Conservation (phyloP, 139 green algal genomes). For the Chlamydomonas urium region DNA sequence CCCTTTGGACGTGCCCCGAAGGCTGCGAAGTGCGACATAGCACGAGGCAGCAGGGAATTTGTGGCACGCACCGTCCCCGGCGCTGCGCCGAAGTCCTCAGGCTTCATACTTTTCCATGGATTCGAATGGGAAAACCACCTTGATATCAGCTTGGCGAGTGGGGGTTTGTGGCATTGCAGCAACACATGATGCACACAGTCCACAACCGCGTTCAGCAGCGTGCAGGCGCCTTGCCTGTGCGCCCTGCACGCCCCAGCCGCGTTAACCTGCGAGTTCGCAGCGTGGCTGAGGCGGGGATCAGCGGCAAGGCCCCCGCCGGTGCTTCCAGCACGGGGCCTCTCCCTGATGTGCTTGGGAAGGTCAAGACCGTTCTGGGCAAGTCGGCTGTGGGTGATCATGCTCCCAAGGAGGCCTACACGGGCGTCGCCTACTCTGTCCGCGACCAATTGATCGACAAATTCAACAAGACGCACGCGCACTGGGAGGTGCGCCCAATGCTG, state of each 20-base stretch:
- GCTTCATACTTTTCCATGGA: too few relatives aligned
- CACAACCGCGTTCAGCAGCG: too few relatives aligned
- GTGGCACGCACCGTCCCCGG: too few relatives aligned
- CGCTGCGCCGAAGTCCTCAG: too few relatives aligned
- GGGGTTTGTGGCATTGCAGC: too few relatives aligned
- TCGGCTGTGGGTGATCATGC: constrained; percentile 16
- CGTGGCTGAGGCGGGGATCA: neutral
- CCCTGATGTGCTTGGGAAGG: neutral
- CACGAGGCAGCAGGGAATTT: too few relatives aligned
- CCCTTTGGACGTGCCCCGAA: too few relatives aligned
- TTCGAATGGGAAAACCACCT: too few relatives aligned
- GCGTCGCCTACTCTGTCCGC: constrained; percentile 67
- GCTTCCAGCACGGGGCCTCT: neutral
- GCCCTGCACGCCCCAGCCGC: neutral
- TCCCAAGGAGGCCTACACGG: constrained; percentile 47
- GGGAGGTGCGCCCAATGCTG: constrained; percentile 48
- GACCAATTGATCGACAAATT: constrained; percentile 81
- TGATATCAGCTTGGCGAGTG: too few relatives aligned
- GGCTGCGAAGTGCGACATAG: too few relatives aligned
- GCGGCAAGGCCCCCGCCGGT: neutral
- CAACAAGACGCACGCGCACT: constrained; percentile 77
- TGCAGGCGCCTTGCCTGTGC: too few relatives aligned
- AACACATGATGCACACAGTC: too few relatives aligned
- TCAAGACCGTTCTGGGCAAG: constrained; percentile 5
- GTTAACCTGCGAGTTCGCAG: neutral